These are phyloP conservation scores for Alternaria postmessia DNA, from an alignment of 2,329 filamentous ascomycete genomes.

Conservation along the genomic window DNA sequence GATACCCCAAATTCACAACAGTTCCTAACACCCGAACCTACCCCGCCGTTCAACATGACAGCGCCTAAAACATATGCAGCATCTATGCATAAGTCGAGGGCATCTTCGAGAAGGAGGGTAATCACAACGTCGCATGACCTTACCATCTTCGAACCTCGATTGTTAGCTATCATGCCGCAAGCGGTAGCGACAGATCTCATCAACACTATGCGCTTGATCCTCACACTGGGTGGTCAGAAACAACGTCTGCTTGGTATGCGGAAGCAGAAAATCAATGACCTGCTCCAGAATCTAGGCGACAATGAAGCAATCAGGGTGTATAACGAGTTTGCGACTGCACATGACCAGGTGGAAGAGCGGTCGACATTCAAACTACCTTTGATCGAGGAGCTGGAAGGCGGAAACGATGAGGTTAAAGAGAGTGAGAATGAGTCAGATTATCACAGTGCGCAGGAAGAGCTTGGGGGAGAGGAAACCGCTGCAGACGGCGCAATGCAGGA, in stretches of 20 bases:
- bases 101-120: not conserved
- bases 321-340: not conserved
- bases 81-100: not conserved
- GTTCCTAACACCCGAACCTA: not conserved
- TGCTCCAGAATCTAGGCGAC: not conserved
- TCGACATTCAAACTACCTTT: constrained; percentile 11
- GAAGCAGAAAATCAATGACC: not conserved
- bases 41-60: not conserved
- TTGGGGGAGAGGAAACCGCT: accelerated
- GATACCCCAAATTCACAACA: not conserved
- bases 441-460: not conserved
- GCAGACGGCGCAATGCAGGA: not conserved
- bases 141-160: not conserved
- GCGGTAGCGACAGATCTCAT: not conserved
- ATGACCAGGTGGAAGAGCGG: not conserved
- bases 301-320: not conserved
- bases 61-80: not conserved
- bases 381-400: not conserved
- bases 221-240: not conserved
- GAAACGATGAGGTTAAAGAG: not conserved
- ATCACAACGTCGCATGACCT: not conserved
- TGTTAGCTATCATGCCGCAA: not conserved
- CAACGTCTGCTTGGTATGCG: not conserved
- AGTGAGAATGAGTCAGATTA: not conserved
- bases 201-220: constrained; percentile 1